These are phyloP conservation scores for Rosa multiflora DNA, from an alignment of 306 rosid genomes.

Conservation along the genomic window DNA sequence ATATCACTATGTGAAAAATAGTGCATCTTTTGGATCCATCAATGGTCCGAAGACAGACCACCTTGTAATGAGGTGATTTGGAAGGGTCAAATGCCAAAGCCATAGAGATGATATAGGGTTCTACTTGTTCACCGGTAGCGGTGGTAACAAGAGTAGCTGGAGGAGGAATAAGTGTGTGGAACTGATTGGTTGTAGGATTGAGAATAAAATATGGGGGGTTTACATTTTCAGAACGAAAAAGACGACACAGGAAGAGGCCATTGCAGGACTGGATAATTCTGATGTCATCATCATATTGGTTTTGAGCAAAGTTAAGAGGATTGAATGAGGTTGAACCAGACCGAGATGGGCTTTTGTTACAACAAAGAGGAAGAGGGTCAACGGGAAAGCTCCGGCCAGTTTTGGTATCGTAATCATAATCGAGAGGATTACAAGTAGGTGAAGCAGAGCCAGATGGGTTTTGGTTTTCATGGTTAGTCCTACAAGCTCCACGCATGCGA, in stretches of 20 bases:
- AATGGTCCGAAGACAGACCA: neutral
- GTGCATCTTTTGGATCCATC: neutral
- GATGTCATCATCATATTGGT: neutral
- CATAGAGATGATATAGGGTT: neutral
- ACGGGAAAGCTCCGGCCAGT: too few species aligned
- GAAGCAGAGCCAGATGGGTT: neutral
- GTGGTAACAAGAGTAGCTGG: neutral
- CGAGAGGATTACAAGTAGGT: too few species aligned
- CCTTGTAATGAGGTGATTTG: neutral
- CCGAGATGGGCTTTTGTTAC: too few species aligned
- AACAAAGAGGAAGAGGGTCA: too few species aligned
- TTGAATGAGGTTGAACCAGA: too few species aligned
- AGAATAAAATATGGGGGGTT: neutral
- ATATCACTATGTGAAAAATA: neutral
- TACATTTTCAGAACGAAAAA: too few species aligned
- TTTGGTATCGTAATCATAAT: too few species aligned
- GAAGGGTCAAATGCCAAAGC: neutral
- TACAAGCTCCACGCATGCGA: neutral
- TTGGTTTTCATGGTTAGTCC: neutral
- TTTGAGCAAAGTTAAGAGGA: neutral
- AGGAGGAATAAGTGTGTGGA: neutral
- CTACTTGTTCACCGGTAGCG: neutral
- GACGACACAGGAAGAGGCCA: neutral
- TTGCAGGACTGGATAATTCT: neutral
- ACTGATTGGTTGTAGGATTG: neutral